Conservation (phyloP, 2,329 filamentous ascomycete species). For the Xylaria sp. region DNA sequence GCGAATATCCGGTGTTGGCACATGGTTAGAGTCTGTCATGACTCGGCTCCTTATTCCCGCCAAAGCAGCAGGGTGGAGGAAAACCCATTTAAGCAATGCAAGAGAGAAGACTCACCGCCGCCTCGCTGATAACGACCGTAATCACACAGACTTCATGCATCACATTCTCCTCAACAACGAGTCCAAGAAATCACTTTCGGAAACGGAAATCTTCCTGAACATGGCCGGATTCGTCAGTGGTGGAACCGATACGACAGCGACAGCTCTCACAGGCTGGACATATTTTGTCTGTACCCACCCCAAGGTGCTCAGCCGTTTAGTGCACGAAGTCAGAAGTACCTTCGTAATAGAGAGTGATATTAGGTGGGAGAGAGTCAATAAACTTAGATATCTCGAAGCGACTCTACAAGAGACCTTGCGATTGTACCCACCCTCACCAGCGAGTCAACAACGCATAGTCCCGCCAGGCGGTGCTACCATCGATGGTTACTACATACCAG, state of each 20-base stretch:
- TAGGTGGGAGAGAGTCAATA: background rate
- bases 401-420: background rate
- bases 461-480: background rate
- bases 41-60: constrained; percentile 34
- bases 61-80: constrained; percentile 40
- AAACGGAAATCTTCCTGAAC: constrained; percentile 42
- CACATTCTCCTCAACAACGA: constrained; percentile 43
- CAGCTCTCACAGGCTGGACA: background rate
- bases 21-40: constrained; percentile 40
- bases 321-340: background rate
- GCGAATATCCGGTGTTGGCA: constrained; percentile 43
- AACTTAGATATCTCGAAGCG: background rate
- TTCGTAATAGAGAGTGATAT: background rate
- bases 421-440: background rate
- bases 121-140: background rate
- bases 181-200: constrained; percentile 34
- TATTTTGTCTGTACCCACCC: background rate
- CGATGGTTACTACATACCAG: background rate
- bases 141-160: constrained; percentile 42
- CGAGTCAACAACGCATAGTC: background rate
- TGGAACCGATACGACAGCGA: constrained; percentile 45
- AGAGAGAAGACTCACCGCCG: background rate
- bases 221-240: constrained; percentile 42
- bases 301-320: background rate
- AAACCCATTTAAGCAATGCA: constrained; percentile 36